These are phyloP conservation scores for Dioszegia hungarica DNA, from an alignment of 768 basidiomycete genomes.

Conservation along the genomic window DNA sequence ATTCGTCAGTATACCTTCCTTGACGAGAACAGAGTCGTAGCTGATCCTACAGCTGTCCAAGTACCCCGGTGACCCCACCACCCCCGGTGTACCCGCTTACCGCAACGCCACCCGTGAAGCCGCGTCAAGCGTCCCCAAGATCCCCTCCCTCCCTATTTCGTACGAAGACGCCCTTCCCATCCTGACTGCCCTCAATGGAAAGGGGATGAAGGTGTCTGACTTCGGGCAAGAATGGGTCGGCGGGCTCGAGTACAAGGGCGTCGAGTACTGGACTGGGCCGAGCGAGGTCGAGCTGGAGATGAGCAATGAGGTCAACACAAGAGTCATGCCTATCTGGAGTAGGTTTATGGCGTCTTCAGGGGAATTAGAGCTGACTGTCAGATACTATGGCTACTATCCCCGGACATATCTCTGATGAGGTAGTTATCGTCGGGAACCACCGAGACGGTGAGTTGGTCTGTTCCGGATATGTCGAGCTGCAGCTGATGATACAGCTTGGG, in stretches of 20 bases:
- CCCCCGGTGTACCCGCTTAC: conserved; percentile 83
- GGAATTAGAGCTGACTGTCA: conserved; percentile 12
- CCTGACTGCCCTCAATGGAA: conserved; percentile 55
- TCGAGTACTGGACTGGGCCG: conserved; percentile 52
- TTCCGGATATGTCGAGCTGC: background rate
- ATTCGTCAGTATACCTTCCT: background rate
- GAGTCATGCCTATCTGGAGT: conserved; percentile 88
- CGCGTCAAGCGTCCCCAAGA: conserved; percentile 50
- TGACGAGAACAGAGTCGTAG: background rate
- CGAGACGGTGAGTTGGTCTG: conserved; percentile 63
- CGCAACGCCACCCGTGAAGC: conserved; percentile 64
- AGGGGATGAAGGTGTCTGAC: conserved; percentile 46
- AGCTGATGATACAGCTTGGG: conserved; percentile 54
- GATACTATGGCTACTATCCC: conserved; percentile 43
- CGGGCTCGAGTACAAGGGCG: conserved; percentile 44
- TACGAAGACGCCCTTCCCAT: conserved; percentile 75
- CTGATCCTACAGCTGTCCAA: conserved; percentile 12
- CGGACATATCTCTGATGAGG: conserved; percentile 58
- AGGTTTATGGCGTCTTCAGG: conserved; percentile 57
- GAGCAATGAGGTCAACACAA: conserved; percentile 67
- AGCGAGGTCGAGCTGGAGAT: conserved; percentile 55
- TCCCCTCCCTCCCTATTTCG: conserved; percentile 67
- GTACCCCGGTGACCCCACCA: conserved; percentile 60
- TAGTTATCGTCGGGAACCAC: conserved; percentile 81
- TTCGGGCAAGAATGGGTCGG: conserved; percentile 46